Conservation (phyloP, 169 alveolate genomes). For the Cryptosporidium viatorum region DNA sequence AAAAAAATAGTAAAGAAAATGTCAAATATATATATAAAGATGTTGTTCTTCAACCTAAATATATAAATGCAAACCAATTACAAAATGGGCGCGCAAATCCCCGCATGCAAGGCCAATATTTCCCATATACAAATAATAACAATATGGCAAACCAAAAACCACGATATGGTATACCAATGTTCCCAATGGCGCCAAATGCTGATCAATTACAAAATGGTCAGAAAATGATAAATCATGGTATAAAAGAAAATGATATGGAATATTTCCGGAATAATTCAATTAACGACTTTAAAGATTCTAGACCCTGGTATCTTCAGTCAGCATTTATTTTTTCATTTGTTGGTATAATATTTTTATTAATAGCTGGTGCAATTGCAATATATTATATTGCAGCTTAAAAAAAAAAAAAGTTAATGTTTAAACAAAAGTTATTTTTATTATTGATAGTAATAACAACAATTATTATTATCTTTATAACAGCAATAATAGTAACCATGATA, state of each 20-base stretch:
- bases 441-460: no score
- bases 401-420: not conserved
- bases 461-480: no score
- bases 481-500: no score
- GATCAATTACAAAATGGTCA: not conserved
- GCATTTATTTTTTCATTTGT: conserved; percentile 40
- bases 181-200: conserved; percentile 20
- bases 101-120: not conserved
- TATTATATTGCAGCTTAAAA: conserved; percentile 42
- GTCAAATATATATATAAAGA: not conserved
- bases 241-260: not conserved
- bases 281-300: conserved; percentile 10
- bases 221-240: not conserved
- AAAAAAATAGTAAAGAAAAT: not conserved
- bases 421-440: not conserved
- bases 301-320: conserved; percentile 50
- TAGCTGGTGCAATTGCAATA: conserved; percentile 36
- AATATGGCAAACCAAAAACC: not conserved
- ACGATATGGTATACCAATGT: conserved; percentile 46
- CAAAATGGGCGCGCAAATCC: not conserved
- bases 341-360: conserved; percentile 38
- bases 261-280: conserved; percentile 28
- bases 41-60: conserved; percentile 33
- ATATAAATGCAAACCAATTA: not conserved
- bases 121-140: not conserved